These are phyloP conservation scores for Alternaria consortialis DNA, from an alignment of 2,329 filamentous ascomycete genomes.

Conservation along the genomic window DNA sequence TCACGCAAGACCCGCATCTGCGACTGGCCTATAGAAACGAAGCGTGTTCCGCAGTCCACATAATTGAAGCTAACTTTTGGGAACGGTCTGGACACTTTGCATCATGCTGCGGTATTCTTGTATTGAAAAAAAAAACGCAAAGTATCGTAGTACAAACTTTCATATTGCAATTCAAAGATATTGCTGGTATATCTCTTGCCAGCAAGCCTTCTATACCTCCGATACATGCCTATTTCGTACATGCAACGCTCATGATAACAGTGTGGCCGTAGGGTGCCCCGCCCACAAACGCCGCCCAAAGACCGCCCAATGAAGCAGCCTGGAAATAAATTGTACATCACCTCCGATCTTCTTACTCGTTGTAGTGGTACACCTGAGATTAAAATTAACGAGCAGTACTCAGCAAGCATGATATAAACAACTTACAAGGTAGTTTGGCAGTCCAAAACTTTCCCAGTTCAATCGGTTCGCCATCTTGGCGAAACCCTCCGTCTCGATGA, in stretches of 20 bases:
- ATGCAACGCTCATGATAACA: slow-evolving; percentile 17
- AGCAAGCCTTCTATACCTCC: slow-evolving; percentile 19
- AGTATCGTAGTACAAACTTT: background rate
- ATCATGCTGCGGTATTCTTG: background rate
- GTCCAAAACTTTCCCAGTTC: slow-evolving; percentile 84
- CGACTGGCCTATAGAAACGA: slow-evolving; percentile 10
- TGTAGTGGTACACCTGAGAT: slow-evolving; percentile 83
- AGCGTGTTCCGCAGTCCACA: slow-evolving; percentile 8
- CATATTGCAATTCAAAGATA: slow-evolving; percentile 9
- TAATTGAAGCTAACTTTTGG: background rate
- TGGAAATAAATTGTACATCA: slow-evolving; percentile 8
- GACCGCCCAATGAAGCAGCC: slow-evolving; percentile 26
- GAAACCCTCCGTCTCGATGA: slow-evolving; percentile 98
- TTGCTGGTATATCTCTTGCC: slow-evolving; percentile 23
- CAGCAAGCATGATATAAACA: too few relatives aligned
- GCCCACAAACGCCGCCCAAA: slow-evolving; percentile 47
- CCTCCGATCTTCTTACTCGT: slow-evolving; percentile 67
- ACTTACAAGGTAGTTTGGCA: slow-evolving; percentile 95
- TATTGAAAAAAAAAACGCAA: background rate
- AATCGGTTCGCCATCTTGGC: slow-evolving; percentile 94
- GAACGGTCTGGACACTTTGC: background rate
- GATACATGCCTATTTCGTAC: slow-evolving; percentile 19
- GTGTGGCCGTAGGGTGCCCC: slow-evolving; percentile 10
- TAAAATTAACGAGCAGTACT: slow-evolving; percentile 1
- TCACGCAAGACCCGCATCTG: slow-evolving; percentile 4